Base-by-base conservation (phyloP, 306 rosid species). In the Astragalus membranaceus region DNA sequence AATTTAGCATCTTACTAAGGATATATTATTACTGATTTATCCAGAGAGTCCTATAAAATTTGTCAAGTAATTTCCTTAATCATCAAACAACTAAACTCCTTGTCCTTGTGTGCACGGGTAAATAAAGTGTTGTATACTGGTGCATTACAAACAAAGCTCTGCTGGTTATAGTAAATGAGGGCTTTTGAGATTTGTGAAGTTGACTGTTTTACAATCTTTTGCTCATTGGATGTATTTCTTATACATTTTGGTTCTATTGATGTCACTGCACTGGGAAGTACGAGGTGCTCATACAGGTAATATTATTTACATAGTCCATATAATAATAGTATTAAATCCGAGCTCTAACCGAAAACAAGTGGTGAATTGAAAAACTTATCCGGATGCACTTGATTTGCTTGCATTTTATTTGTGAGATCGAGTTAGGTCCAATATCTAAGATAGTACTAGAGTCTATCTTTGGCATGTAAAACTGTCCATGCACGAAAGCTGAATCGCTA, bases 281-380 rank as follows among this genome's bases (percentile, higher is more conserved):
- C 92, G 65, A 26, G 99, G 99, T 70, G 88, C 97, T 94, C 73
- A 87, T 94, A 80, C 99, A 94, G 99, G 99, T 87, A 81, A 42
- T 52, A 26, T 5, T 73, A 9, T 67, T 62, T 48, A 8, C 47
- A 16, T 42, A 29, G 9, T 69, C 14, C 67, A 9, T 30, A 8
- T 48, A 23, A 23, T n/a, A n/a, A n/a, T n/a, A n/a, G 13, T 58
- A 63, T 37, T 13, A 42, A 9, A 13, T 56, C n/a, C 20, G 30
- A 63, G 42, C 17, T 32, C 54, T 47, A 12, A 9, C 11, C 10
- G 0, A 37, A 50, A 23, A 32, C 55, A 52, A 54, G 12, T 42
- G 4, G 3, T 8, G 12, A 11, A 37, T 6, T 8, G 69, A 61
- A 61, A n/a, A 41, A 23, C 32, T 50, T 61, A 5, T 43, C 23